A percentile compares a stretch with the other conserved stretches of the same genome.
Conservation (phyloP, 306 rosid species). For the Gillenia trifoliata region DNA sequence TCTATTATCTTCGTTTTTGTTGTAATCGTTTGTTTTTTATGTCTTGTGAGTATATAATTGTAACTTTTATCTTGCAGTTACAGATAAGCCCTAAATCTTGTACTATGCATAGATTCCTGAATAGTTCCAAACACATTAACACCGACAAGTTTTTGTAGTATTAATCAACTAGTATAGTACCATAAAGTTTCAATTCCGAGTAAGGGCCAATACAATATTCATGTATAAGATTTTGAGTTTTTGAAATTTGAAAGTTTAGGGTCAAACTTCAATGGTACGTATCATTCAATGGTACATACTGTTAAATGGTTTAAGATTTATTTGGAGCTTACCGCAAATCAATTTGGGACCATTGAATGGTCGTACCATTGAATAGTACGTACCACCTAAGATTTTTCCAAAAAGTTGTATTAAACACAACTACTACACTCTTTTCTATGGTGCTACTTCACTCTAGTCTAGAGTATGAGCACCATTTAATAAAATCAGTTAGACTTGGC, state of each 20-base stretch:
- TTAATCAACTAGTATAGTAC: background rate
- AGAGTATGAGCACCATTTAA: no score
- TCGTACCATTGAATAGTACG: no score
- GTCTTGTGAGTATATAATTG: background rate
- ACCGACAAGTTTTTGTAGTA: background rate
- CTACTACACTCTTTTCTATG: background rate
- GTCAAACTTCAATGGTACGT: no score
- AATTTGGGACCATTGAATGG: no score
- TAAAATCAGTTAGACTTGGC: no score
- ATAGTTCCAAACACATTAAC: background rate
- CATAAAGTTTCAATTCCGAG: background rate
- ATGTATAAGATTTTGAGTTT: no score
- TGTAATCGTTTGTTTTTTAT: background rate
- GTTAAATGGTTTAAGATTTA: no score
- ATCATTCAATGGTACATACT: no score
- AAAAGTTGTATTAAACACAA: background rate
- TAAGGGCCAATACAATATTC: no score
- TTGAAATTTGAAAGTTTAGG: no score
- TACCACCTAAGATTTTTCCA: no score
- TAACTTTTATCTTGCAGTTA: background rate
- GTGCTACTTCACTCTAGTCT: background rate
- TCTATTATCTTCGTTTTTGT: background rate
- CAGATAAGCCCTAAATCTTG: background rate
- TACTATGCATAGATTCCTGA: slow-evolving; percentile 4
- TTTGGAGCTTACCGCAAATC: no score